Evolutionary conservation across 805 yeast species (phyloP).

Genomic region (Lachancea mirantina): DNA sequence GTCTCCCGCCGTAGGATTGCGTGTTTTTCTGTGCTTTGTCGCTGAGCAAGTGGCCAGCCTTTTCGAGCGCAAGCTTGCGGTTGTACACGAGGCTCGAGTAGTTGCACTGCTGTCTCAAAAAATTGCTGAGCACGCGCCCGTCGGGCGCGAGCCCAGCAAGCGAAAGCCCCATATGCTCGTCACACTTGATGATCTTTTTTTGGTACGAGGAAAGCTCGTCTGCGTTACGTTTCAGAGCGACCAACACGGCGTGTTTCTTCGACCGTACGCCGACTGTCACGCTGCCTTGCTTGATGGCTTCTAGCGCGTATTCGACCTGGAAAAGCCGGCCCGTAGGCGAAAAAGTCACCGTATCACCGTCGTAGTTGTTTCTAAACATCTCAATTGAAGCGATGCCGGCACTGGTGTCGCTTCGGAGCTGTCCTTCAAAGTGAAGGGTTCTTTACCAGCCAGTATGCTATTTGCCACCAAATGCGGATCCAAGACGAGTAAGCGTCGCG

Average conservation of each 20-base stretch:
- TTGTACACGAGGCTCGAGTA: constrained; percentile 76
- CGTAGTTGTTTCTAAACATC: constrained; percentile 95
- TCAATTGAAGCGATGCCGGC: background rate
- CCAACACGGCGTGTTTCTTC: constrained; percentile 79
- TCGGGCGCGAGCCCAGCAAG: constrained; percentile 98
- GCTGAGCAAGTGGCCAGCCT: constrained; percentile 80
- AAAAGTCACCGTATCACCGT: constrained; percentile 95
- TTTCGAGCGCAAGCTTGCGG: constrained; percentile 74
- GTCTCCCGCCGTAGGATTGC: constrained; percentile 92
- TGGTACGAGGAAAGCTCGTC: constrained; percentile 97
- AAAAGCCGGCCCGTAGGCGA: constrained; percentile 97
- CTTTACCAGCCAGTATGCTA: too few relatives aligned
- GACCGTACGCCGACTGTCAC: constrained; percentile 94
- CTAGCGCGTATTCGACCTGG: constrained; percentile 96
- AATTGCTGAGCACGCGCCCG: constrained; percentile 88
- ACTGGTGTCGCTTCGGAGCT: too few relatives aligned
- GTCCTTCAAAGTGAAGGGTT: too few relatives aligned
- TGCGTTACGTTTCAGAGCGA: constrained; percentile 91
- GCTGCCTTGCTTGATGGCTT: constrained; percentile 96
- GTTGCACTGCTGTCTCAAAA: constrained; percentile 85
- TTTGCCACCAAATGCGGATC: too few relatives aligned
- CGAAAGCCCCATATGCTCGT: constrained; percentile 90
- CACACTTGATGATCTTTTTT: constrained; percentile 85
- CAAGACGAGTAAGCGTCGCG: too few relatives aligned
- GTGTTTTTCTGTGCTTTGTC: constrained; percentile 97